A percentile compares a stretch with the other conserved stretches of the same genome.
These are phyloP conservation scores for Podaxis mareebaensis DNA, from an alignment of 768 basidiomycete genomes.

Conservation along the genomic window DNA sequence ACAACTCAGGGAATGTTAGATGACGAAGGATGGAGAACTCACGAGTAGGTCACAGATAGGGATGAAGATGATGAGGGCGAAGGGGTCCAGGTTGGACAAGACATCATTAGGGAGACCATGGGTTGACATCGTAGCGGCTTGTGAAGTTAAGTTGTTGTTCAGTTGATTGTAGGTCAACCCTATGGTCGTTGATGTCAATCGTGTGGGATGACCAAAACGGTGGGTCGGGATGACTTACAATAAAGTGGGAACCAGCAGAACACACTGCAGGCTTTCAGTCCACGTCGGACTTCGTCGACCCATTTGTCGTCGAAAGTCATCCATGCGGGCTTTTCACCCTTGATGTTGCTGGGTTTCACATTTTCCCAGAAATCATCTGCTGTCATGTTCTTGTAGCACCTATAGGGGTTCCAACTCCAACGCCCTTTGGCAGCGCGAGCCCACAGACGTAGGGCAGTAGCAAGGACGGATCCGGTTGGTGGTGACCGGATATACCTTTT, in stretches of 20 bases:
- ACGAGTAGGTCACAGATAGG: constrained; percentile 65
- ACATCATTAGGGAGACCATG: constrained; percentile 77
- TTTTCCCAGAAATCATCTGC: constrained; percentile 73
- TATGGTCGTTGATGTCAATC: constrained; percentile 22
- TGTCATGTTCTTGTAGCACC: constrained; percentile 46
- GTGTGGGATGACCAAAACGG: not conserved
- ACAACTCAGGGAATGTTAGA: not conserved
- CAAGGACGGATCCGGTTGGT: constrained; percentile 66
- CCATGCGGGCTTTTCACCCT: constrained; percentile 53
- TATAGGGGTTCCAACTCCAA: constrained; percentile 58
- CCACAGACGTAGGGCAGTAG: constrained; percentile 48
- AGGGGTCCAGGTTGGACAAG: constrained; percentile 75
- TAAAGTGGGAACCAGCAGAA: constrained; percentile 69
- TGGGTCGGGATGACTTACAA: constrained; percentile 39
- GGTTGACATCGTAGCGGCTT: constrained; percentile 75
- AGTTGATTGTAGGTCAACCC: constrained; percentile 81
- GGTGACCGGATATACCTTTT: constrained; percentile 57
- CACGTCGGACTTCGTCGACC: constrained; percentile 76
- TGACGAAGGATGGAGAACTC: constrained; percentile 10
- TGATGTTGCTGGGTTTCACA: constrained; percentile 62
- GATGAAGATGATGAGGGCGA: constrained; percentile 71
- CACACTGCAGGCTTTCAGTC: constrained; percentile 69
- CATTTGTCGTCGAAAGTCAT: constrained; percentile 79
- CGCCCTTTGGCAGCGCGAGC: constrained; percentile 45
- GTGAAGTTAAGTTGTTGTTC: constrained; percentile 76